Evolutionary conservation across 805 yeast genomes (phyloP), one percentile per base, ranked within the genome.

Genomic region (Candida rishiriensis): DNA sequence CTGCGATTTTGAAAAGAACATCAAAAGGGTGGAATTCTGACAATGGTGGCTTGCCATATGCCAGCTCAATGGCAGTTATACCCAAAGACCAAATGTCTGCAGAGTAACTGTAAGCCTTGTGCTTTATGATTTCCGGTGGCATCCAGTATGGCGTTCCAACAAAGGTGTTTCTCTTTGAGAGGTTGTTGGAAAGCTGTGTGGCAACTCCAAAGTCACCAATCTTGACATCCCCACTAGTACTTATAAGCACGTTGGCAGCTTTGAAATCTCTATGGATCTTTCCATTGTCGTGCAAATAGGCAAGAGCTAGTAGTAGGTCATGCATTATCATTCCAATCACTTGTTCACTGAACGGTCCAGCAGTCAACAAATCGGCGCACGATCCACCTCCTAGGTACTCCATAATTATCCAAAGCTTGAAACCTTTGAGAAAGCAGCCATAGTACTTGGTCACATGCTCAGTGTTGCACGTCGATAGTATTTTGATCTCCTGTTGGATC

Each of bases 121-220:
- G 70, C 49, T 71, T 56, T 21, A 78, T 76, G 1, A 78, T 77
- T 44, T 78, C 83, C 0, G 83, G 83, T 1, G 83, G 79, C 83
- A 78, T 76, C 81, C 82, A 78, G 53, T 77, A 77, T 0, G 83
- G 83, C 0, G 83, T 78, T 0, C 83, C 83, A 3, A 78, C 82
- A 57, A 77, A 71, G 0, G 83, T 66, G 60, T 73, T 70, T 37
- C 71, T 44, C 45, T 79, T 71, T 14, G 78, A 71, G 45, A 78
- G 65, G 53, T 77, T 72, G 41, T 81, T 82, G 2, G 81, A 72
- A 4, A 66, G 71, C 53, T 82, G 85, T 1, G 97, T 87, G 1
- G 98, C 95, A 10, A 91, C 97, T 1, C 98, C 98, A 64, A 91
- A 91, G 63, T 91, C 99, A 2, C 97, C 97, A 39, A 91, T 73